Evolutionary conservation across 345 rosid genomes (phyloP), one percentile per base, ranked within the genome.

Genomic region (Hibiscus mutabilis): DNA sequence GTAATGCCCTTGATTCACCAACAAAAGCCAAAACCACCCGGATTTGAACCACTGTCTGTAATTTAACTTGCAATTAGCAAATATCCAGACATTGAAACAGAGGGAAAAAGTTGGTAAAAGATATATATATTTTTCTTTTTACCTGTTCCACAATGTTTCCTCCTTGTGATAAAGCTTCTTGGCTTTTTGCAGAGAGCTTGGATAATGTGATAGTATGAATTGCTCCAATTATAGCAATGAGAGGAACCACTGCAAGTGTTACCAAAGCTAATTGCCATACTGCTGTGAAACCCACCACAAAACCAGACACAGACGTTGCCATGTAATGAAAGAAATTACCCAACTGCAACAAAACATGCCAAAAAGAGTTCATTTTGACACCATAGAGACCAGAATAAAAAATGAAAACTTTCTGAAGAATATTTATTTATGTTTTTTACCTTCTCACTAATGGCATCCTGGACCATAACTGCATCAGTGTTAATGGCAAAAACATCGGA

Each of bases 261-360:
- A 90, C 99, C 60, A 95, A 83, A 5, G 98, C 98, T n/a, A 95
- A 74, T 70, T 95, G 99, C 99, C 99, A 95, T 44, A 97, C 99
- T 16, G 86, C 92, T 84, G 98, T 92, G 83, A 95, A 95, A 72
- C 99, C 99, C 51, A 95, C 97, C 56, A 86, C 87, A 81, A 95
- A 95, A 75, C 99, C 99, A 31, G 97, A 86, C 11, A 89, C 99
- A 72, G 90, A 95, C 2, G 99, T 92, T 31, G 93, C 98, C 87
- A 95, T 86, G 77, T 92, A 95, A 70, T 95, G 99, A 66, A 92
- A 83, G 83, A 95, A 95, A 85, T 95, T 95, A 15, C 99, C 99
- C 85, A 95, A 71, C 99, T 95, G 88, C 85, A 73, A 51, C 3
- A n/a, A 51, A n/a, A 51, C 18, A 51, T 42, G 46, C 56, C 56